Conservation (phyloP, 2,329 filamentous ascomycete genomes). For the Aureobasidium melanogenum region DNA sequence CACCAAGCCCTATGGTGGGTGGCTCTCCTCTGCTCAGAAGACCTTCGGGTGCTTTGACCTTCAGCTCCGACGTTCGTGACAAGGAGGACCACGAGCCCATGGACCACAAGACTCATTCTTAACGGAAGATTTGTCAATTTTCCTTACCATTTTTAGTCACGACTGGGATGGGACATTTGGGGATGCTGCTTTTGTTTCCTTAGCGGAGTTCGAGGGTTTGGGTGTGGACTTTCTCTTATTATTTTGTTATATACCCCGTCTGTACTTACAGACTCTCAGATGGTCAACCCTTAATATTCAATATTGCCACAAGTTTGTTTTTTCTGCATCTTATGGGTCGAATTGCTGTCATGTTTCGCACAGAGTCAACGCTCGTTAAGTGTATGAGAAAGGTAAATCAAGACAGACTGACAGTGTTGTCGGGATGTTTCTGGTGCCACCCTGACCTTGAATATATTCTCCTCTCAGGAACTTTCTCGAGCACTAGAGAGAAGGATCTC, state of each 20-base stretch:
- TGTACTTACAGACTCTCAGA: neutral
- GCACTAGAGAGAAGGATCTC: too few species aligned
- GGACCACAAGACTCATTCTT: neutral
- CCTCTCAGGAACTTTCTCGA: too few species aligned
- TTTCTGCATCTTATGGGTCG: neutral
- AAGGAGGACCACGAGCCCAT: neutral
- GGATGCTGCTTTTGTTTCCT: neutral
- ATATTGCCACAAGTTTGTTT: neutral
- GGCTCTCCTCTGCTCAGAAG: conserved; percentile 28
- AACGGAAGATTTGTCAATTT: neutral
- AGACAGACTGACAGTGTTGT: too few species aligned
- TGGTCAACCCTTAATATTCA: neutral
- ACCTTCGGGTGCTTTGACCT: conserved; percentile 15
- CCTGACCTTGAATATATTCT: neutral
- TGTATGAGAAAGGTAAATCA: too few species aligned
- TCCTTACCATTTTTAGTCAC: neutral
- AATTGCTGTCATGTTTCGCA: neutral
- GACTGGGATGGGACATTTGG: neutral
- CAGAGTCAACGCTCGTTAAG: neutral
- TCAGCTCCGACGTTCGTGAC: conserved; percentile 2
- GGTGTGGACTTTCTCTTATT: neutral
- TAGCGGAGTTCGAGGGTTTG: neutral
- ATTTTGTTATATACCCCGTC: neutral
- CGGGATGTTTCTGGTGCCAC: neutral
- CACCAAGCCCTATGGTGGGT: conserved; percentile 55